Evolutionary conservation across 768 basidiomycete genomes (phyloP), one percentile per base, ranked within the genome.

Genomic region (Daedaleopsis sinensis): DNA sequence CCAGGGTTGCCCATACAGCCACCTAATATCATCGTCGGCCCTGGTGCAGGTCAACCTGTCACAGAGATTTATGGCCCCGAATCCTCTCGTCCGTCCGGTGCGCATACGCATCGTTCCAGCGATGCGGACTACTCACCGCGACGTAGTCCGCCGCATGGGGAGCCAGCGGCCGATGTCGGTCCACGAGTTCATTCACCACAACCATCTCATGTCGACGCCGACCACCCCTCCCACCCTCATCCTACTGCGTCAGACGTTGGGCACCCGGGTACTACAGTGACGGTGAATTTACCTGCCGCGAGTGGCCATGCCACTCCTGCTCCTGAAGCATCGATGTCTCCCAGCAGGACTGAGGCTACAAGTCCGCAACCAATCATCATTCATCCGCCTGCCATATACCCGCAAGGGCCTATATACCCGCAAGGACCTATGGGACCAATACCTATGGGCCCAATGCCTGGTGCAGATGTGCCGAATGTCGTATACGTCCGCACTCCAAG

Each of bases 311-410:
- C 47, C 23, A 10, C 50, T 32, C 32, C 18, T n/a, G 18, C 49
- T 39, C 32, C 47, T 24, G 2, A 11, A 19, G 42, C 39, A 23
- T 27, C 27, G 13, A 46, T 19, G 21, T 12, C 55, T n/a, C 23
- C 47, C 6, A 24, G 21, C 47, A 49, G 24, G 11, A 11, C 21
- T 13, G 23, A n/a, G 7, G 11, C 47, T 23, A 27, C 21, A 10
- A 49, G 21, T 24, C 23, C 51, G 5, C 18, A 52, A 35, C n/a
- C 52, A 27, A 43, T 63, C 53, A 63, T 63, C 44, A 56, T 63
- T 7, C 62, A 63, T 3, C 62, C 62, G 1, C 37, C 57, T 10
- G 39, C 51, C 3, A 47, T 39, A 12, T 19, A 47, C 27, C 8
- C 10, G 32, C 32, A 27, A n/a, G n/a, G n/a, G n/a, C n/a, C n/a